Evolutionary conservation across 345 rosid species (phyloP).

Genomic region (Eucalyptus caleyi): DNA sequence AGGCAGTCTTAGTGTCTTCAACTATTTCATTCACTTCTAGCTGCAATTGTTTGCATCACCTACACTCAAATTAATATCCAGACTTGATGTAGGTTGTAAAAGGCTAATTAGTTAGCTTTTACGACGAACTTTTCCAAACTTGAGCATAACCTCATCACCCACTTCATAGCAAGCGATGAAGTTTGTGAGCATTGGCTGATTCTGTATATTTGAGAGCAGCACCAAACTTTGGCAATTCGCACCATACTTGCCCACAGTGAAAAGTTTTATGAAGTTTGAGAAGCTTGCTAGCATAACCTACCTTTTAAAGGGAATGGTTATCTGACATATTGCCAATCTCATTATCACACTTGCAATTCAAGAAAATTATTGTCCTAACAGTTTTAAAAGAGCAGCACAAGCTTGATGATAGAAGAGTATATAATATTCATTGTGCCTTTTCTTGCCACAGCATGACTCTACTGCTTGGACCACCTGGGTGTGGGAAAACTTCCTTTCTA

Average conservation of each 20-base stretch:
- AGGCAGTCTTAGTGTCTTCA: neutral
- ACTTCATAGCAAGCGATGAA: neutral
- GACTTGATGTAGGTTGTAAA: neutral
- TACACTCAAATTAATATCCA: neutral
- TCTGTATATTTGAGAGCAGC: neutral
- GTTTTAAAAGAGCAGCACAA: neutral
- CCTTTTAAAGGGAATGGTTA: neutral
- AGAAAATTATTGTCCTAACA: neutral
- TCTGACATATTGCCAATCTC: neutral
- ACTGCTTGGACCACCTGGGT: slow-evolving; percentile 79
- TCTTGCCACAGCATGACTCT: slow-evolving; percentile 39
- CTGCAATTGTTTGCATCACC: neutral
- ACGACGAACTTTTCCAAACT: neutral
- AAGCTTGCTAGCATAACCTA: neutral
- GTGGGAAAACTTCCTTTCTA: slow-evolving; percentile 60
- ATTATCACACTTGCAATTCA: neutral
- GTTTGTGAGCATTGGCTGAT: neutral
- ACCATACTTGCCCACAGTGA: neutral
- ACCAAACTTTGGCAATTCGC: neutral
- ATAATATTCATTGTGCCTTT: neutral
- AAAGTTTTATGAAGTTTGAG: neutral
- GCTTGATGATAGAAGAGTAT: neutral
- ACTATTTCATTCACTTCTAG: neutral
- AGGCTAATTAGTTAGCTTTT: neutral
- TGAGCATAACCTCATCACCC: neutral